phyloP scores from a whole-genome alignment of 169 alveolate species.

The Eimeria sp. region DNA sequence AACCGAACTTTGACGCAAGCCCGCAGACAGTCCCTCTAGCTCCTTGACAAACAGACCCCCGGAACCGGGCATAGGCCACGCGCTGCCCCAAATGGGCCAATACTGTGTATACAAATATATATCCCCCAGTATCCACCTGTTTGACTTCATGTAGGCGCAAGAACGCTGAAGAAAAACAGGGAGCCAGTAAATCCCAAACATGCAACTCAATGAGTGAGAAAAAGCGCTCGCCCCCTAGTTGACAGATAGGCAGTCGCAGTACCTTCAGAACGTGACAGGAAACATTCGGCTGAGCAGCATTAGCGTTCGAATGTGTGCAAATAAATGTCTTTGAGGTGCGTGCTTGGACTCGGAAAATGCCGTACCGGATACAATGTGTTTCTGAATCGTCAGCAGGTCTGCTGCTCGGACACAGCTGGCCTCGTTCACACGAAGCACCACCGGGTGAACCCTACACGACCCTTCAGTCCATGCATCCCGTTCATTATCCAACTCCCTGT shows the following conservation, averaged over 20 bases:
- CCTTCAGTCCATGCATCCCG: not conserved
- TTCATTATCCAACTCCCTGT: constrained; percentile 3
- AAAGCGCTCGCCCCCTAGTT: not conserved
- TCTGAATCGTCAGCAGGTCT: constrained; percentile 57
- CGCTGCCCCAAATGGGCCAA: constrained; percentile 57
- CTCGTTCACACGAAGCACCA: constrained; percentile 1
- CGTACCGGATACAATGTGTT: constrained; percentile 37
- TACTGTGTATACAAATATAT: constrained; percentile 1
- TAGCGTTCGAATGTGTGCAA: not conserved
- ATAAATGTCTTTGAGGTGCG: not conserved
- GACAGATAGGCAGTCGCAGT: not conserved
- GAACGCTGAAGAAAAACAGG: constrained; percentile 10
- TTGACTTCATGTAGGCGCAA: constrained; percentile 13
- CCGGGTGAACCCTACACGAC: not conserved
- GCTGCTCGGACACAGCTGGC: constrained; percentile 61
- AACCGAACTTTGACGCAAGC: constrained; percentile 41
- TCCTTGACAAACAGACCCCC: constrained; percentile 49
- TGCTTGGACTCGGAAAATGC: not conserved
- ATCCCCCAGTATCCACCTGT: not conserved
- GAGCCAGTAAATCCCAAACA: not conserved
- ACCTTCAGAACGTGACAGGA: not conserved
- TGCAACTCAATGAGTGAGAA: not conserved
- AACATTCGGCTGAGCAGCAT: not conserved
- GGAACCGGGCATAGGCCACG: constrained; percentile 44
- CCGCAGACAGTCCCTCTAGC: constrained; percentile 63